Conservation (phyloP, 805 yeast genomes). For the Sporopachydermia lactativora region DNA sequence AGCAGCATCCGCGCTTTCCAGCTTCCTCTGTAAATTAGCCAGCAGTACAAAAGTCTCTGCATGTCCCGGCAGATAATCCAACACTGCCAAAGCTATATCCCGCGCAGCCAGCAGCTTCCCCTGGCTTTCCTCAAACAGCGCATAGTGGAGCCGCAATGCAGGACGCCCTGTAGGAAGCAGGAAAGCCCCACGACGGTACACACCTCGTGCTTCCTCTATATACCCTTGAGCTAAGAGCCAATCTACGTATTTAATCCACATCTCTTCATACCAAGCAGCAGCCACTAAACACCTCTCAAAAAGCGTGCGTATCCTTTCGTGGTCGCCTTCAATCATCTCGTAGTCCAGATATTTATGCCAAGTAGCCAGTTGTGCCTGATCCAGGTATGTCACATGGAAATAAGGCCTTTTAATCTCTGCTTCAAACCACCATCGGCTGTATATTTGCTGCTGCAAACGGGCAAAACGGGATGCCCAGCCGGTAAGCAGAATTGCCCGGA, state of each 20-base stretch:
- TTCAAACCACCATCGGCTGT: slow-evolving; percentile 61
- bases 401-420: slow-evolving; percentile 40
- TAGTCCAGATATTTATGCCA: slow-evolving; percentile 57
- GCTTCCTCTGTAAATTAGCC: slow-evolving; percentile 14
- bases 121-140: slow-evolving; percentile 16
- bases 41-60: slow-evolving; percentile 15
- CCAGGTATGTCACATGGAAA: slow-evolving; percentile 36
- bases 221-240: slow-evolving; percentile 29
- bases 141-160: slow-evolving; percentile 17
- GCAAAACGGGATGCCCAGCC: not conserved
- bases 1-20: slow-evolving; percentile 8
- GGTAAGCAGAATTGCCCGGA: not conserved
- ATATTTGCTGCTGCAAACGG: slow-evolving; percentile 36
- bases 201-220: slow-evolving; percentile 21
- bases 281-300: slow-evolving; percentile 70
- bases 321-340: slow-evolving; percentile 25
- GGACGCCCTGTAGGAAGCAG: slow-evolving; percentile 16
- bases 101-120: slow-evolving; percentile 16
- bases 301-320: slow-evolving; percentile 24
- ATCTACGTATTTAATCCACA: slow-evolving; percentile 58
- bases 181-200: slow-evolving; percentile 37
- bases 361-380: slow-evolving; percentile 26
- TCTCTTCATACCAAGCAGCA: slow-evolving; percentile 37
- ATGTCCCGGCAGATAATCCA: slow-evolving; percentile 16
- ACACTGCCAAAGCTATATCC: slow-evolving; percentile 13